phyloP scores from a whole-genome alignment of 2,329 filamentous ascomycete genomes.

The Xylaria sp. region DNA sequence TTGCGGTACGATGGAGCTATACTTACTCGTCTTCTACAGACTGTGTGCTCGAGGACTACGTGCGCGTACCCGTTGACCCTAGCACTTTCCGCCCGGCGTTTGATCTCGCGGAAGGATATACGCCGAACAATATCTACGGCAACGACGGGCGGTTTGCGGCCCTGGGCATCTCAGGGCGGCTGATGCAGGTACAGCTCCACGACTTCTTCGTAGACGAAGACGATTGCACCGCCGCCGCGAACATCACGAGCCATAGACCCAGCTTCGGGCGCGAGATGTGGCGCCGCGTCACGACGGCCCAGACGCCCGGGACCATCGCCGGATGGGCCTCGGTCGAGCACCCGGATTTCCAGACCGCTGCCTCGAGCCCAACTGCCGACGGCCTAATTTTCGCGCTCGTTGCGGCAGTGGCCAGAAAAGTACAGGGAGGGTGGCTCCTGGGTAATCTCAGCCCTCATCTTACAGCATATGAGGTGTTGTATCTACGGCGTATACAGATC shows the following conservation, averaged over 20 bases:
- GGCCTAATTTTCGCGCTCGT: constrained; percentile 15
- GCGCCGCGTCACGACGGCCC: constrained; percentile 12
- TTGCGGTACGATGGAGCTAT: constrained; percentile 15
- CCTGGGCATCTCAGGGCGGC: background rate
- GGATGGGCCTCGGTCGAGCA: constrained; percentile 29
- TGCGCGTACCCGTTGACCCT: constrained; percentile 15
- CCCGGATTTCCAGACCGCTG: constrained; percentile 20
- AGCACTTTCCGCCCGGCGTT: background rate
- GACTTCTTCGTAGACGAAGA: constrained; percentile 14
- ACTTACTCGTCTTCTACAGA: background rate
- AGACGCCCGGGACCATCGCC: constrained; percentile 16
- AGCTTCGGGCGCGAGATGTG: constrained; percentile 26
- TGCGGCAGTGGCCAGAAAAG: constrained; percentile 16
- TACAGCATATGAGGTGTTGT: constrained; percentile 24
- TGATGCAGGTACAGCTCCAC: constrained; percentile 9
- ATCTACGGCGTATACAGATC: constrained; percentile 18
- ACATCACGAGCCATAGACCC: constrained; percentile 4
- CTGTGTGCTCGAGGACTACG: constrained; percentile 10
- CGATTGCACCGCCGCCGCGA: constrained; percentile 11
- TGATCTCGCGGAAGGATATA: constrained; percentile 3
- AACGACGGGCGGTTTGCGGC: constrained; percentile 18
- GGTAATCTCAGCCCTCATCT: constrained; percentile 25
- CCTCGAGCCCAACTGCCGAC: background rate
- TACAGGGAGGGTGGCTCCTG: constrained; percentile 21
- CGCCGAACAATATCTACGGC: constrained; percentile 14